Evolutionary conservation across 2,329 filamentous ascomycete genomes (phyloP).

Genomic region (Fusarium odoratissimum): DNA sequence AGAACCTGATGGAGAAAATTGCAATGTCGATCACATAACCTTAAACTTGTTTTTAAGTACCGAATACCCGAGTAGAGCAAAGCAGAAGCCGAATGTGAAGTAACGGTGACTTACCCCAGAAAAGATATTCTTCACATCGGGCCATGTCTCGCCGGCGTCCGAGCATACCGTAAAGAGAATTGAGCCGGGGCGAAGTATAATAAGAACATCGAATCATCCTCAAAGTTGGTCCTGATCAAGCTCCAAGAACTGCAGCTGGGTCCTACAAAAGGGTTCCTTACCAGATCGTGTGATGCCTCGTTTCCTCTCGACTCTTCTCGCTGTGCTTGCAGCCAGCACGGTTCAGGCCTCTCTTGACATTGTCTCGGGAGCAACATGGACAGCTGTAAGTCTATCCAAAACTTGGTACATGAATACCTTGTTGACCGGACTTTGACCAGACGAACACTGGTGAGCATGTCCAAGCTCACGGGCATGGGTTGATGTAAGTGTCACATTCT

Average conservation of each 20-base stretch:
- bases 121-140: not conserved
- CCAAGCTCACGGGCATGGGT: slow-evolving; percentile 74
- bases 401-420: rapidly evolving
- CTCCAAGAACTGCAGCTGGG: not conserved
- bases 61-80: not conserved
- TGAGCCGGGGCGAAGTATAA: not conserved
- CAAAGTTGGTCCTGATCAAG: not conserved
- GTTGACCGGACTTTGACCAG: slow-evolving; percentile 18
- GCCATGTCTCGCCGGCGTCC: not conserved
- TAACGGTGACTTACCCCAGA: not conserved
- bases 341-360: slow-evolving; percentile 47
- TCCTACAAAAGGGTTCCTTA: not conserved
- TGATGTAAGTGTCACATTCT: slow-evolving; percentile 57
- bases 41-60: not conserved
- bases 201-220: not conserved
- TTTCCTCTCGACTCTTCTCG: slow-evolving; percentile 4
- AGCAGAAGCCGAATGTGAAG: rapidly evolving
- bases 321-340: slow-evolving; percentile 8
- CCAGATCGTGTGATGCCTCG: not conserved
- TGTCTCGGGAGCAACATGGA: slow-evolving; percentile 60
- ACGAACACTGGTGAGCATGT: slow-evolving; percentile 65
- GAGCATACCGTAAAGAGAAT: slow-evolving; percentile 1
- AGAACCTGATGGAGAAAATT: not conserved
- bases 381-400: slow-evolving; percentile 48
- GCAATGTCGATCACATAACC: not conserved